phyloP scores from a whole-genome alignment of 805 yeast genomes.

The Saccharomycopsis fodiens region DNA sequence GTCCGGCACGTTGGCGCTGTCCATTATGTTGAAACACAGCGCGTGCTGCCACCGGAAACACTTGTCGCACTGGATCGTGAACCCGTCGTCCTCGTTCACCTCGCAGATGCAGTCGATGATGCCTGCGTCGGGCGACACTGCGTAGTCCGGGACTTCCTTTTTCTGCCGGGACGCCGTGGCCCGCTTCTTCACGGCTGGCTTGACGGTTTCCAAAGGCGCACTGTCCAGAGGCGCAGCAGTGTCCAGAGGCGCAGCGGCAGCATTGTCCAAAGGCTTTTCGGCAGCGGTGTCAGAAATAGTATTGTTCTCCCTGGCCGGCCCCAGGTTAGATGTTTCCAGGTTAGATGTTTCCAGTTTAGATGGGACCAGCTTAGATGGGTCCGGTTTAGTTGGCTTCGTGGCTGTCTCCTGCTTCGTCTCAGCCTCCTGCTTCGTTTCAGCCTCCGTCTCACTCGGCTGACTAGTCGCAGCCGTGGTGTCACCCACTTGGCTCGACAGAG shows the following conservation, averaged over 20 bases:
- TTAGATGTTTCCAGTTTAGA: no score
- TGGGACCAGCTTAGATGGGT: no score
- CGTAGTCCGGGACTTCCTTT: constrained; percentile 36
- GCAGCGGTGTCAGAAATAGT: no score
- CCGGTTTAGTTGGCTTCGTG: neutral
- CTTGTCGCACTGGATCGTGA: constrained; percentile 88
- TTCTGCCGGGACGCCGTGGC: constrained; percentile 17
- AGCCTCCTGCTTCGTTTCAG: neutral
- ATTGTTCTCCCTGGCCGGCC: constrained; percentile 6
- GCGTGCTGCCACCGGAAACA: constrained; percentile 96
- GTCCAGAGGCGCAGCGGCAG: no score
- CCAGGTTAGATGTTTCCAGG: no score
- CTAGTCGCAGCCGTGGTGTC: no score
- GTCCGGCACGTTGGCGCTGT: constrained; percentile 73
- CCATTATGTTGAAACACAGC: constrained; percentile 72
- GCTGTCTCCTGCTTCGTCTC: neutral
- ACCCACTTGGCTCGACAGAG: no score
- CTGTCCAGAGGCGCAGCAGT: no score
- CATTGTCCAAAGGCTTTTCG: no score
- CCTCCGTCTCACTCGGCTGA: no score
- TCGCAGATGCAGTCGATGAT: constrained; percentile 86
- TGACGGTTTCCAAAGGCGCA: constrained; percentile 1
- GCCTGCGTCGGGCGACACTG: constrained; percentile 77
- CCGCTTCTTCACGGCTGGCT: constrained; percentile 6
- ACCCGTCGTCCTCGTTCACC: constrained; percentile 82